Percentiles rank a stretch among this genome's conserved stretches.
phyloP scores from a whole-genome alignment of 2,329 filamentous ascomycete genomes.

The Septoria petroselini region DNA sequence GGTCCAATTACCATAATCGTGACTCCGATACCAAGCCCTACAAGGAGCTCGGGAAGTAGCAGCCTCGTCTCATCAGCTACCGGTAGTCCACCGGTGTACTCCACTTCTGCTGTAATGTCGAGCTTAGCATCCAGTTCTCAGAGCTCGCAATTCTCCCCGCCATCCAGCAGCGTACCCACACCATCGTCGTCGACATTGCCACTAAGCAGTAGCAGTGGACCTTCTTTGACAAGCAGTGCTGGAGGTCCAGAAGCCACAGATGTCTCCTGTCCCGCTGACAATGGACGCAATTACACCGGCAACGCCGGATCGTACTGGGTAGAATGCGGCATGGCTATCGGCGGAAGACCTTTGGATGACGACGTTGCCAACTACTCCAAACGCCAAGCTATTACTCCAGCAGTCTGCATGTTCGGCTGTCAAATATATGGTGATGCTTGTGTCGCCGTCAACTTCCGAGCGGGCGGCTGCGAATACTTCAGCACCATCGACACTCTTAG shows the following conservation, averaged over 20 bases:
- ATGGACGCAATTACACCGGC: constrained; percentile 3
- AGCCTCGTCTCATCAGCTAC: background rate
- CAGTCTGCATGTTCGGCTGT: constrained; percentile 4
- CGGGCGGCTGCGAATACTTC: background rate
- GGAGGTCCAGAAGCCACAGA: background rate
- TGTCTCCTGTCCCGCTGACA: background rate
- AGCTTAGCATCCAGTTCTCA: background rate
- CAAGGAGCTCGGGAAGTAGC: background rate
- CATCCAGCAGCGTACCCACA: too few species aligned
- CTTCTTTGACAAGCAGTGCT: background rate
- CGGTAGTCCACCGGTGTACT: too few species aligned
- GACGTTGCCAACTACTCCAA: constrained; percentile 1
- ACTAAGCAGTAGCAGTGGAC: background rate
- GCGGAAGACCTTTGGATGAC: background rate
- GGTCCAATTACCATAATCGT: background rate
- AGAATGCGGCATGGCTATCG: constrained; percentile 6
- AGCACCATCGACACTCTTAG: constrained; percentile 1
- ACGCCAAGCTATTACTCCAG: constrained; percentile 3
- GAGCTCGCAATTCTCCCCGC: background rate
- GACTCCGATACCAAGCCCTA: background rate
- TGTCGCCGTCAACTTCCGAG: constrained; percentile 2
- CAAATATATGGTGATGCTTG: constrained; percentile 1
- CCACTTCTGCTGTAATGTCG: background rate
- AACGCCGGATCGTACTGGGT: constrained; percentile 1
- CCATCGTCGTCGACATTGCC: background rate